A percentile compares a stretch with the other conserved stretches of the same genome.
Evolutionary conservation across 306 rosid genomes (phyloP).

Genomic region (Hippophae gyantsensis): DNA sequence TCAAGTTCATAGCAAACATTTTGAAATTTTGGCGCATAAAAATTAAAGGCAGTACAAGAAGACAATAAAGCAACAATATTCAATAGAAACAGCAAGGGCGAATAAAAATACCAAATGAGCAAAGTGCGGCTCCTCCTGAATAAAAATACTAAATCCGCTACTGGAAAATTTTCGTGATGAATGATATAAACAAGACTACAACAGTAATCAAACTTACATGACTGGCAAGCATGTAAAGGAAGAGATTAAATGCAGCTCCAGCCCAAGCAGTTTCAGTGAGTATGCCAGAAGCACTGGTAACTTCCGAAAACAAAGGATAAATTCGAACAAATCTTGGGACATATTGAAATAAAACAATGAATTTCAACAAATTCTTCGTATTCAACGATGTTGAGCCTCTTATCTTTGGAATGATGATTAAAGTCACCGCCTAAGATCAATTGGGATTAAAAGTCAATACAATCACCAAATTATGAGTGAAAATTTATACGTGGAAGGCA

Average conservation of each 20-base stretch:
- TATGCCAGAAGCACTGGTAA: constrained; percentile 64
- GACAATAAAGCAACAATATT: no score
- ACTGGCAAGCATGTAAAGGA: constrained; percentile 76
- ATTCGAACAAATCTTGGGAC: constrained; percentile 60
- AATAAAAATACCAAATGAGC: no score
- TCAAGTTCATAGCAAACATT: no score
- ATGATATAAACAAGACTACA: no score
- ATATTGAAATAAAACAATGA: constrained; percentile 39
- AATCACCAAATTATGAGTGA: not conserved
- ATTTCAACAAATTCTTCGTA: constrained; percentile 41
- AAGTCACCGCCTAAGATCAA: constrained; percentile 20
- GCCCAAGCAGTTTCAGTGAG: constrained; percentile 87
- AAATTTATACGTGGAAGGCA: no score
- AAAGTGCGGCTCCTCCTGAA: no score
- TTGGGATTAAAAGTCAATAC: not conserved
- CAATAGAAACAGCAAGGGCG: no score
- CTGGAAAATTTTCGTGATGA: no score
- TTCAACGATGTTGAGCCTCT: constrained; percentile 17
- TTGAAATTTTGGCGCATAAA: no score
- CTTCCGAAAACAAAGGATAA: constrained; percentile 54
- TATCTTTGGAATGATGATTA: constrained; percentile 20
- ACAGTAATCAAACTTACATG: constrained; percentile 44
- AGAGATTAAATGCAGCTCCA: constrained; percentile 81
- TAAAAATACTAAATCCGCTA: no score
- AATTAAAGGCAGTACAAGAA: no score